Conservation (phyloP, 352 stramenopile genomes). For the Globisporangium recalcitrans region DNA sequence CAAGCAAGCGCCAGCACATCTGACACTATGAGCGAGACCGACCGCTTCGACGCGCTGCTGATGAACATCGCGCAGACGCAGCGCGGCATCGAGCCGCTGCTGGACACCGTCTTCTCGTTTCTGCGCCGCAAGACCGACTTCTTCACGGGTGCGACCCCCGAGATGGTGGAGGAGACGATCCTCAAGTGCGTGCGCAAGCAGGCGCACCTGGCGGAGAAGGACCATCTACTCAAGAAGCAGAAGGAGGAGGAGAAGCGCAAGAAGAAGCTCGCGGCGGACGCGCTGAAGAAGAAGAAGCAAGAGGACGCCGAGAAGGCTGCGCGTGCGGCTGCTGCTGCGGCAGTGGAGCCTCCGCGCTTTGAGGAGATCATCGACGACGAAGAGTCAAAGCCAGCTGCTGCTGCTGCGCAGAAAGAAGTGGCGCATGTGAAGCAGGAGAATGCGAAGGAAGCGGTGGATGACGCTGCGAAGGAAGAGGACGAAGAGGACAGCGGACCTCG, state of each 20-base stretch:
- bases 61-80: conserved; percentile 97
- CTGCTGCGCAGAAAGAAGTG: not conserved
- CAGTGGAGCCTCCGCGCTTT: conserved; percentile 51
- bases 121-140: conserved; percentile 99
- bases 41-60: conserved; percentile 93
- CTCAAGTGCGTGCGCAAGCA: conserved; percentile 92
- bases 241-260: conserved; percentile 74
- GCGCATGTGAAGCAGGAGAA: conserved; percentile 20
- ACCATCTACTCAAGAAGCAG: conserved; percentile 70
- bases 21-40: conserved; percentile 51
- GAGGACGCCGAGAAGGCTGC: conserved; percentile 26
- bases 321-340: conserved; percentile 20
- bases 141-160: conserved; percentile 88
- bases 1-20: not conserved
- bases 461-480: conserved; percentile 40
- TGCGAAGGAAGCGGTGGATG: conserved; percentile 17
- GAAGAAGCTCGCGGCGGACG: conserved; percentile 45
- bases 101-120: conserved; percentile 98
- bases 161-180: conserved; percentile 79
- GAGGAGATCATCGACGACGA: conserved; percentile 77
- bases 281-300: conserved; percentile 52
- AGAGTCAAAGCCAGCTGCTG: conserved; percentile 1
- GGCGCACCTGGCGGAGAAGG: conserved; percentile 75
- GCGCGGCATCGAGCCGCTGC: conserved; percentile 96
- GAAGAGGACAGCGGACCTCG: conserved; percentile 62